Conservation (phyloP, 2,329 filamentous ascomycete genomes). For the Hymenoscyphus infarciens region DNA sequence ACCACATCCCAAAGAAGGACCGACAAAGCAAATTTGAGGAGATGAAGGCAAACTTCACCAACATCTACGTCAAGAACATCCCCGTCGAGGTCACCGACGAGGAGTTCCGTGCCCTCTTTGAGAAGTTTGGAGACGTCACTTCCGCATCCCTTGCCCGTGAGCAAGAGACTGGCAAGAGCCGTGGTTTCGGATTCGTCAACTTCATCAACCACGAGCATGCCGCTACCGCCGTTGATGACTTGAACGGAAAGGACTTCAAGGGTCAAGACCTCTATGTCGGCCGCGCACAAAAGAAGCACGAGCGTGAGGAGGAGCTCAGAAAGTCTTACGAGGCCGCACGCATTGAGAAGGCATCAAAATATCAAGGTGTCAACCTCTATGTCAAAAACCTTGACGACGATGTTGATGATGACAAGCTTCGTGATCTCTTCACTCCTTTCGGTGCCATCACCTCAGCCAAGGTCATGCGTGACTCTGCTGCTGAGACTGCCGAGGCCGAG, state of each 20-base stretch:
- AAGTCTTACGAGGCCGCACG: conserved; percentile 98
- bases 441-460: conserved; percentile 97
- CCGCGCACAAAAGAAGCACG: conserved; percentile 99
- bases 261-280: conserved; percentile 97
- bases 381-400: conserved; percentile 99
- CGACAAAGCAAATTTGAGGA: conserved; percentile 99
- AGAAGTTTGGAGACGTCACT: conserved; percentile 89
- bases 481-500: conserved; percentile 44
- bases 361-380: conserved; percentile 98
- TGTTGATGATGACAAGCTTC: conserved; percentile 95
- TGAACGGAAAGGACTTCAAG: conserved; percentile 89
- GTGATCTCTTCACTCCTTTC: conserved; percentile 85
- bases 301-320: conserved; percentile 98
- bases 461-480: conserved; percentile 89
- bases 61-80: conserved; percentile 99
- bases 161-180: conserved; percentile 79
- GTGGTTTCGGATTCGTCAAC: conserved; percentile 95
- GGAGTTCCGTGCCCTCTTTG: conserved; percentile 90
- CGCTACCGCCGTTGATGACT: conserved; percentile 78
- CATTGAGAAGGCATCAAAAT: conserved; percentile 98
- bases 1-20: conserved; percentile 99
- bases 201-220: conserved; percentile 89
- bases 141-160: conserved; percentile 92
- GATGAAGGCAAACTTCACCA: conserved; percentile 99
- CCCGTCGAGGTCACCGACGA: conserved; percentile 80